Evolutionary conservation across 2,329 filamentous ascomycete species (phyloP), one percentile per base, ranked within the genome.

Genomic region (Davidsoniella eucalypti): DNA sequence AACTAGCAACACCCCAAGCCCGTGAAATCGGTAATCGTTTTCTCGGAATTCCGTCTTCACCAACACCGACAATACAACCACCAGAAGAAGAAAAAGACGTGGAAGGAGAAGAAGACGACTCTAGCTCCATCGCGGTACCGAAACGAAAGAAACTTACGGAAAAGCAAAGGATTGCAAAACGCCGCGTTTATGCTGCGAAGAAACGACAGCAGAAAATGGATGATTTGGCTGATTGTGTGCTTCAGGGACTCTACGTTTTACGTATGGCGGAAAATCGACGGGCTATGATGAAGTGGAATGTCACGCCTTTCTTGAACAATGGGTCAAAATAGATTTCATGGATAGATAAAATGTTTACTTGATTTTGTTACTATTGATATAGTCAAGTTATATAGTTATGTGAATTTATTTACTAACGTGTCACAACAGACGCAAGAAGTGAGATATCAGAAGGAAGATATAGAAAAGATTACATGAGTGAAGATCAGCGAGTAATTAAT

Each of bases 221-320:
- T 16, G 50, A 52, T 42, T 21, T 52, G 33, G 39, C 50, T 2
- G 50, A 52, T 33, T 52, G 50, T 33, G 25, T 52, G 3, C 40
- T 52, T 4, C 50, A 52, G 17, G 50, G 43, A 12, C 7, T 52
- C 8, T 52, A 52, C 25, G 44, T 21, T 7, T 39, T 52, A n/a
- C 38, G 50, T 4, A 44, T 52, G 8, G 44, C 39, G 25, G 50
- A 52, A 40, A 52, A 52, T 33, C 18, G 44, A 18, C 44, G 39
- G 14, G 40, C 40, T 4, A 45, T 48, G 37, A 10, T 38, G 16
- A n/a, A 36, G 29, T 48, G 44, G 44, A 26, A 36, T 33, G 47
- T 43, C 14, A 39, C 40, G 23, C 37, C 47, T 9, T 49, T 49
- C 39, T 21, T 49, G 4, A 23, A 23, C 21, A 23, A 23, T 23